A percentile compares a stretch with the other conserved stretches of the same genome.
These are phyloP conservation scores for Trifolium dubium DNA, from an alignment of 306 rosid species.

Conservation along the genomic window DNA sequence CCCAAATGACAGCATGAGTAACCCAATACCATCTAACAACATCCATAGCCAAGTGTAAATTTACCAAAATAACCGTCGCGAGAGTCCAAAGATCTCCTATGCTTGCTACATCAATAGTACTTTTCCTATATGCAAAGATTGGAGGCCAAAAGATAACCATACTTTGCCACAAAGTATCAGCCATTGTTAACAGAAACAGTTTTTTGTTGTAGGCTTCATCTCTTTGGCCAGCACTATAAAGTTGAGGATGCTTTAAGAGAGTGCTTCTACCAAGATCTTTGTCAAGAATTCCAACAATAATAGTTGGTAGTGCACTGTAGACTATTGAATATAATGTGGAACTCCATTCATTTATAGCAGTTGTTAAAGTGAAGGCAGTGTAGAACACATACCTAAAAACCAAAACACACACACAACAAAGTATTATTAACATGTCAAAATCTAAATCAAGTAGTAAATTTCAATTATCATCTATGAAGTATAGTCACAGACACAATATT, in stretches of 20 bases:
- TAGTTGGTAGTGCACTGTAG: slow-evolving; percentile 83
- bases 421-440: slow-evolving; percentile 19
- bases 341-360: slow-evolving; percentile 96
- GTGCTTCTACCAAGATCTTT: slow-evolving; percentile 86
- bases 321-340: slow-evolving; percentile 75
- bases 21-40: slow-evolving; percentile 80
- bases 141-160: slow-evolving; percentile 74
- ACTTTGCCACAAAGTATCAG: slow-evolving; percentile 96
- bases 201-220: slow-evolving; percentile 81
- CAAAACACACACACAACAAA: slow-evolving; percentile 38
- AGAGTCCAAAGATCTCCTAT: slow-evolving; percentile 98
- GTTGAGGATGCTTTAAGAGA: slow-evolving; percentile 78
- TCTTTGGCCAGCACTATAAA: slow-evolving; percentile 89
- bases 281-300: slow-evolving; percentile 89
- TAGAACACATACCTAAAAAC: slow-evolving; percentile 79
- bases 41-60: slow-evolving; percentile 94
- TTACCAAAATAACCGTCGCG: slow-evolving; percentile 78
- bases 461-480: neutral
- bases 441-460: neutral
- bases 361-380: slow-evolving; percentile 73
- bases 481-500: neutral
- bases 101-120: slow-evolving; percentile 69
- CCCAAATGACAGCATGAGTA: slow-evolving; percentile 87
- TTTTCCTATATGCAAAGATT: slow-evolving; percentile 76
- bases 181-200: slow-evolving; percentile 71